Conservation (phyloP, 441 rosid genomes). For the Manihot esculenta region DNA sequence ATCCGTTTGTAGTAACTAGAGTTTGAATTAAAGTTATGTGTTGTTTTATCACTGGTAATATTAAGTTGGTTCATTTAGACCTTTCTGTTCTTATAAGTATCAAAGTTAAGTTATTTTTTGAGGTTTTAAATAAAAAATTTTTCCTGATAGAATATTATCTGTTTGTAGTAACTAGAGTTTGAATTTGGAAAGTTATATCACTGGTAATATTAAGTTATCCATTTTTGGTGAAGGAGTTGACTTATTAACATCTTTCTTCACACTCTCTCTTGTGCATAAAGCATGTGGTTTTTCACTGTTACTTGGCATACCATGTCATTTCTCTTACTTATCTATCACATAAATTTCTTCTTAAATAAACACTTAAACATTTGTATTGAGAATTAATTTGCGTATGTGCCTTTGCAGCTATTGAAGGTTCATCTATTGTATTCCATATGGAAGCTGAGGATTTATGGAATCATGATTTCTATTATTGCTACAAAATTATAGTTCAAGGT, state of each 20-base stretch:
- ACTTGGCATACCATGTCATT: background rate
- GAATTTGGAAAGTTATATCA: background rate
- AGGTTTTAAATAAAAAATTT: background rate
- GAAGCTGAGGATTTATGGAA: constrained; percentile 50
- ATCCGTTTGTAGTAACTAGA: background rate
- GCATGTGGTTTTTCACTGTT: background rate
- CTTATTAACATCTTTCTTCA: background rate
- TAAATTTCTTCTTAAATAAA: constrained; percentile 9
- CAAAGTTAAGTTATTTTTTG: background rate
- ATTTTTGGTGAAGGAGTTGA: background rate
- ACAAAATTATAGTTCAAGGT: constrained; percentile 87
- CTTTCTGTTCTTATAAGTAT: too few species aligned
- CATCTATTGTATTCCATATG: constrained; percentile 65
- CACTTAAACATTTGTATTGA: background rate
- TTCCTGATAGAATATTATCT: background rate
- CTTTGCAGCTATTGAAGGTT: constrained; percentile 69
- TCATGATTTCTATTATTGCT: constrained; percentile 51
- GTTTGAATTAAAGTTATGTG: background rate
- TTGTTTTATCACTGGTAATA: background rate
- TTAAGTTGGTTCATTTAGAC: too few species aligned
- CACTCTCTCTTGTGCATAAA: background rate
- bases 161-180: background rate
- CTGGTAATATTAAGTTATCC: background rate
- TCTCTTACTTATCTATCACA: background rate
- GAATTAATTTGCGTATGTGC: constrained; percentile 9